phyloP scores from a whole-genome alignment of 2,329 filamentous ascomycete species.

The Sclerotinia borealis region DNA sequence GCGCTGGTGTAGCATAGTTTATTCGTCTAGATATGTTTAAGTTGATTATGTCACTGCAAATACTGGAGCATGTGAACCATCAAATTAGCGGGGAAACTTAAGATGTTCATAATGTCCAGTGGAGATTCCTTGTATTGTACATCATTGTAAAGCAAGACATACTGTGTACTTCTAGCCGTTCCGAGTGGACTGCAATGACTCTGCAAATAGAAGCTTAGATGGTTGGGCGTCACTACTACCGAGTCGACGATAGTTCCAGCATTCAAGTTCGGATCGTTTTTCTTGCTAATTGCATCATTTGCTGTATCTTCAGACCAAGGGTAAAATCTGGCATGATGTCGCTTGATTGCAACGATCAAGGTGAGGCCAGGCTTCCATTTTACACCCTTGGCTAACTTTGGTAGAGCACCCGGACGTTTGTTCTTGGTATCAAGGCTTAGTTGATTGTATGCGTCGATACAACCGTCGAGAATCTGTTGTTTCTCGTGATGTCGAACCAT shows the following conservation, averaged over 20 bases:
- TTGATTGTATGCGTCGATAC: too few species aligned
- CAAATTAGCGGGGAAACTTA: slow-evolving; percentile 35
- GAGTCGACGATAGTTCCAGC: neutral
- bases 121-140: too few species aligned
- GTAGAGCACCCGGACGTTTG: too few species aligned
- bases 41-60: too few species aligned
- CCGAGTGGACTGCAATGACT: neutral
- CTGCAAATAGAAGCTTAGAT: slow-evolving; percentile 1
- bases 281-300: too few species aligned
- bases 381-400: too few species aligned
- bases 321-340: neutral
- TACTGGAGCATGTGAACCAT: too few species aligned
- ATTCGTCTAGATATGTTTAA: slow-evolving; percentile 57
- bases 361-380: neutral
- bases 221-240: neutral
- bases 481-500: neutral
- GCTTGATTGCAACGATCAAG: neutral
- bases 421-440: too few species aligned
- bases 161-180: slow-evolving; percentile 6
- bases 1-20: slow-evolving; percentile 79
- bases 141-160: neutral
- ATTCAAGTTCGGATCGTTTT: too few species aligned
- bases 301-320: too few species aligned
- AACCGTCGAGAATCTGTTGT: too few species aligned
- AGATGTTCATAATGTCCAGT: slow-evolving; percentile 35